Percentiles rank a stretch among this genome's conserved stretches.
Evolutionary conservation across 2,329 filamentous ascomycete genomes (phyloP).

Genomic region (Fusarium sp.): DNA sequence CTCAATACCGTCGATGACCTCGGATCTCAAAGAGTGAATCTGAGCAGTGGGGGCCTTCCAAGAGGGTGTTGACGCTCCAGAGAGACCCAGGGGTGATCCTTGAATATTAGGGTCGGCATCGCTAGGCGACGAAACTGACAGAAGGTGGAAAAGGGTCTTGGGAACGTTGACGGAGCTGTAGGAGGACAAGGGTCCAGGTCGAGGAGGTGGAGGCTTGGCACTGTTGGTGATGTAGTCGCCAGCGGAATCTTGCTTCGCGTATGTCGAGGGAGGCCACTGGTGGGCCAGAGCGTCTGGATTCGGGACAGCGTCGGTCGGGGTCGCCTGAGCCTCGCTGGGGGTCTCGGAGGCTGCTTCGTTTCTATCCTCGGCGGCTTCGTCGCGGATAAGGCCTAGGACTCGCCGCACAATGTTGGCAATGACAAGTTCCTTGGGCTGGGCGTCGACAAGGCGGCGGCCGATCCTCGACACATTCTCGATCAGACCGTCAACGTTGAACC

Average conservation of each 20-base stretch:
- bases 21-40: constrained; percentile 81
- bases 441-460: constrained; percentile 81
- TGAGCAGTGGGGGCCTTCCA: constrained; percentile 56
- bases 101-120: constrained; percentile 49
- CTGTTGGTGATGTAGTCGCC: constrained; percentile 45
- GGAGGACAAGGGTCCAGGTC: constrained; percentile 72
- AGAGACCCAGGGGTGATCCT: constrained; percentile 61
- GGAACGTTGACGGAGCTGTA: constrained; percentile 73
- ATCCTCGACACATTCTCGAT: constrained; percentile 83
- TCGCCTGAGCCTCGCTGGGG: constrained; percentile 59
- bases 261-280: constrained; percentile 48
- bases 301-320: constrained; percentile 55
- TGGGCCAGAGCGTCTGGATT: constrained; percentile 41
- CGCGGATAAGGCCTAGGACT: constrained; percentile 89
- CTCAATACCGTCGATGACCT: constrained; percentile 92
- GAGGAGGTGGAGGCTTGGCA: constrained; percentile 50
- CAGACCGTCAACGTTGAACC: constrained; percentile 80
- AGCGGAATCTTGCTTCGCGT: constrained; percentile 50
- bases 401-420: constrained; percentile 95
- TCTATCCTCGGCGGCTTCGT: constrained; percentile 86
- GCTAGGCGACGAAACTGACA: constrained; percentile 75
- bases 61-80: constrained; percentile 63
- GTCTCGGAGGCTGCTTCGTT: constrained; percentile 73
- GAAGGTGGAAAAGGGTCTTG: constrained; percentile 88
- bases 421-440: constrained; percentile 90